Evolutionary conservation across 2,329 filamentous ascomycete genomes (phyloP), one percentile per base, ranked within the genome.

Genomic region (Nannizzia gypsea): DNA sequence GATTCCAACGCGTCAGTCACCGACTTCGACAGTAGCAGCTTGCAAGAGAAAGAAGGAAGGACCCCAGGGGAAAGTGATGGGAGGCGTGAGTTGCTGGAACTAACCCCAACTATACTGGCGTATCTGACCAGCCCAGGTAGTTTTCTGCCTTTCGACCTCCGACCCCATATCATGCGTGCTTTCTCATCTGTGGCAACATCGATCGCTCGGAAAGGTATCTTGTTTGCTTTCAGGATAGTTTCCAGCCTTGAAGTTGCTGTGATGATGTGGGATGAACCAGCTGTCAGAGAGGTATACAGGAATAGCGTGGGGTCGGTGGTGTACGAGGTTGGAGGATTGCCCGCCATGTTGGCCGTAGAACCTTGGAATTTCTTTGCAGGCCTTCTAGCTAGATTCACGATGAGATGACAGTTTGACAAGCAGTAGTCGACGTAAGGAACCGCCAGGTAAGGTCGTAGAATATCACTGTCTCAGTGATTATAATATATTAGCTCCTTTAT

Each of bases 181-280:
- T 89, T 87, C 60, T 93, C 87, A 72, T 99, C 89, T 31, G 89
- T 95, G 44, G 92, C 90, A 48, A 93, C 83, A 74, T 99, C 93
- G 69, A 96, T 80, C 64, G 89, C 90, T 72, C 89, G 90, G 78
- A 97, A 99, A 9, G 90, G 89, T 61, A 99, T 87, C 67, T 88
- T 88, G 79, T 97, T 96, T 64, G 90, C 91, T 70, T 90, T 92
- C 62, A 99, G 82, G 69, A 99, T 97, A 11, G 91, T 96, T 76
- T 99, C 92, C 66, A 99, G 84, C 55, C 93, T 88, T 59, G 91
- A 95, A 1, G 93, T 97, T 26, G 91, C 93, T 44, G 93, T 97
- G 69, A 97, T 86, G 72, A 97, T 96, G 73, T 96, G 90, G 24
- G 90, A 95, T 44, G 90, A 96, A 64, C 93, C 93, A 61, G 93